These are phyloP conservation scores for Solanum corneliomulleri DNA, from an alignment of 257 asterid species.

Conservation along the genomic window DNA sequence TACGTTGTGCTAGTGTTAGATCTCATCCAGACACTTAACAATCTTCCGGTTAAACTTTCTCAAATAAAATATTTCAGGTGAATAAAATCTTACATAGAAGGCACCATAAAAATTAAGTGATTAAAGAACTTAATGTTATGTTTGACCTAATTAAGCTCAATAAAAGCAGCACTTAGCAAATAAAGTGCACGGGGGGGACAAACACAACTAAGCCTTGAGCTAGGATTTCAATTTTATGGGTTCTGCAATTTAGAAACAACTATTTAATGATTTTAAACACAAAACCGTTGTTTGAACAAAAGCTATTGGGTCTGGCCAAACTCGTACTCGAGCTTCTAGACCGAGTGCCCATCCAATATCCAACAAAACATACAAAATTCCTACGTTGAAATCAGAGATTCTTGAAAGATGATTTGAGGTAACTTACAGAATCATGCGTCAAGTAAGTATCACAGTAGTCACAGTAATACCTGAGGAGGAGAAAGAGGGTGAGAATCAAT, in stretches of 20 bases:
- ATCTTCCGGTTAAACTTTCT: background rate
- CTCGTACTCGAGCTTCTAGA: background rate
- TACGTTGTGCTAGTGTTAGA: background rate
- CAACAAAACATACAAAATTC: background rate
- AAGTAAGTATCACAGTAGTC: constrained; percentile 19
- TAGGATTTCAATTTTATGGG: background rate
- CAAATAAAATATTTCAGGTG: background rate
- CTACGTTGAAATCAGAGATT: background rate
- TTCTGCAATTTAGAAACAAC: background rate
- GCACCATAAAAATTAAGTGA: background rate
- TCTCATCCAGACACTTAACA: background rate
- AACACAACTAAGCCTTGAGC: background rate
- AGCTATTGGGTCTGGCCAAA: background rate
- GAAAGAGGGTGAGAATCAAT: background rate
- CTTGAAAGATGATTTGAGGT: no score
- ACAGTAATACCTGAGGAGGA: constrained; percentile 11
- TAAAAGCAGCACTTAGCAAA: background rate
- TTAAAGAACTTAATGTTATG: background rate
- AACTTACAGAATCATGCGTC: constrained; percentile 18
- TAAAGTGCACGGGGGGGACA: background rate
- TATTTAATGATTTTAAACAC: background rate
- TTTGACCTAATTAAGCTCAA: background rate
- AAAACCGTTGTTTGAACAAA: background rate
- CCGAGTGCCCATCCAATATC: background rate
- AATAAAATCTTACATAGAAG: background rate